Percentiles rank a stretch among this genome's conserved stretches.
Evolutionary conservation across 1,284 basidiomycete species (phyloP).

Genomic region (Ganoderma leucocontextum): DNA sequence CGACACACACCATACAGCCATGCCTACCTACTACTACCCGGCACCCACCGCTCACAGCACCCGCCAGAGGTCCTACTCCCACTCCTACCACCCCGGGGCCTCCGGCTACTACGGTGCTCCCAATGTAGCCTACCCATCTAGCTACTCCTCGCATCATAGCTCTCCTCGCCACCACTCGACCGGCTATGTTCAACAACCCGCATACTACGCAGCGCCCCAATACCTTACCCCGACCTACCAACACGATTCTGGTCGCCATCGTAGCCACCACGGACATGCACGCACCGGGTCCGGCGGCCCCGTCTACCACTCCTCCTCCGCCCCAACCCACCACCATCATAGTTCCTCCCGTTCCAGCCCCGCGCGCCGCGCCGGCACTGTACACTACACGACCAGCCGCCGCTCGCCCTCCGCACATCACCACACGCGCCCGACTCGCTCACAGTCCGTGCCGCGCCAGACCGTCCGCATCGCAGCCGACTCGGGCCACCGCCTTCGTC

Average conservation of each 20-base stretch:
- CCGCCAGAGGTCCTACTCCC: constrained; percentile 34
- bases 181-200: constrained; percentile 22
- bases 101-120: constrained; percentile 11
- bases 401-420: constrained; percentile 17
- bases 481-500: constrained; percentile 20
- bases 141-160: constrained; percentile 21
- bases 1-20: constrained; percentile 14
- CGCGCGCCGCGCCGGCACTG: neutral
- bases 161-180: constrained; percentile 28
- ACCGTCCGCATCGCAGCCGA: constrained; percentile 25
- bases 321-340: constrained; percentile 22
- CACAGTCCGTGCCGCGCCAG: constrained; percentile 33
- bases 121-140: constrained; percentile 28
- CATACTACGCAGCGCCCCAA: constrained; percentile 29
- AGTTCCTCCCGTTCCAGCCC: constrained; percentile 23
- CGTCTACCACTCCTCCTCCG: constrained; percentile 27
- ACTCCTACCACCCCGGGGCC: constrained; percentile 24
- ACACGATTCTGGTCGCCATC: constrained; percentile 24
- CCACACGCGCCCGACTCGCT: constrained; percentile 26
- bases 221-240: constrained; percentile 33
- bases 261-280: constrained; percentile 28
- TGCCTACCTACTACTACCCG: constrained; percentile 39
- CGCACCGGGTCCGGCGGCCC: constrained; percentile 28
- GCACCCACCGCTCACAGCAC: constrained; percentile 26
- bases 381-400: constrained; percentile 24